Base-by-base conservation (phyloP, 805 yeast genomes). In the Yarrowia sp. region DNA sequence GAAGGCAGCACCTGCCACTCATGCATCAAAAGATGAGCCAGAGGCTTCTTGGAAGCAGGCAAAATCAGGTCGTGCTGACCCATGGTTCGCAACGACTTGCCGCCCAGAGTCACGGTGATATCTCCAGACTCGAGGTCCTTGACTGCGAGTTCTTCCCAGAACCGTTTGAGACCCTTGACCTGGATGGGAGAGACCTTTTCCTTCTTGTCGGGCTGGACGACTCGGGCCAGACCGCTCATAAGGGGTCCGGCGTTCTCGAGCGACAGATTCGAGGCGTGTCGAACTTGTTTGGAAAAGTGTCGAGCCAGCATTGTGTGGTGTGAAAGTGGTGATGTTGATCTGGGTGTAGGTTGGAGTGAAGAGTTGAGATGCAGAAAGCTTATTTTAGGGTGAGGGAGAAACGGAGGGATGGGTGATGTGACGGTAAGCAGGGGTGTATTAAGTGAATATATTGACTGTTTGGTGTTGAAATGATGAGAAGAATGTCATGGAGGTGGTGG, bases 31-130 rank as follows among this genome's bases (percentile, higher is more conserved):
- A 93, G 75, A 67, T 85, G 80, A 0, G 97, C 97, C 68, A 95
- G 78, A 10, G 84, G 76, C 7, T 78, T 77, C 71, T 87, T 86
- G 8, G 77, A 67, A 26, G 73, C 71, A 4, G 97, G 96, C 14
- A 95, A 76, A 0, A 83, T 76, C 59, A 95, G 75, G 24, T 83
- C 81, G 73, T 85, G 81, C 2, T 98, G 98, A 61, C 85, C 75
- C 0, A 98, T 97, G 0, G 98, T 93, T 72, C 86, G 86, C 66
- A 95, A 78, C 0, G 96, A 83, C 74, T 87, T 89, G 1, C 82
- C 80, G 71, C 90, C 97, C 48, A 93, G 78, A 67, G 85, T 85
- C 26, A 93, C 79, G 46, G 82, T 83, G 65, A 78, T 80, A 4
- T 78, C 70, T 4, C 73, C 75, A 2, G 74, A 73, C 1, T 73